phyloP scores from a whole-genome alignment of 306 rosid genomes.

The Adenanthera pavonina region DNA sequence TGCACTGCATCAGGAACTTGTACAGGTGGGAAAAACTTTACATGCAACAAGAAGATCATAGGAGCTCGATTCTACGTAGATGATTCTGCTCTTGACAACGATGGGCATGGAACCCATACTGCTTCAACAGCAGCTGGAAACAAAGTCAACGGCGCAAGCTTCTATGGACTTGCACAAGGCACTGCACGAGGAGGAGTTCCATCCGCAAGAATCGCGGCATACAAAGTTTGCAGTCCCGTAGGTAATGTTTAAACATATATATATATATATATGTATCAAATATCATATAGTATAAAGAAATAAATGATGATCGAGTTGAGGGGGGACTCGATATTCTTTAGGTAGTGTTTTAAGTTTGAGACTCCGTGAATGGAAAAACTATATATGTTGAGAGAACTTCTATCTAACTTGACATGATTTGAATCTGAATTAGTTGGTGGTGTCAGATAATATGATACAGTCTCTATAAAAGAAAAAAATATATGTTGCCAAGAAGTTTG shows the following conservation, averaged over 20 bases:
- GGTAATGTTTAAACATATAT: neutral
- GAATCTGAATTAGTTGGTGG: too few relatives aligned
- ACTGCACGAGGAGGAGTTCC: constrained; percentile 32
- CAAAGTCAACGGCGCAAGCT: neutral
- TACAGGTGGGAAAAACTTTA: constrained; percentile 38
- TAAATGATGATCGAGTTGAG: too few relatives aligned
- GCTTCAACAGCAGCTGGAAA: constrained; percentile 36
- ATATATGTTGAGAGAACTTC: too few relatives aligned
- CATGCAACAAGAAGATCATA: constrained; percentile 40
- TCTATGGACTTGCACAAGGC: constrained; percentile 31
- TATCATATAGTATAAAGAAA: too few relatives aligned
- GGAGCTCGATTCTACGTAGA: constrained; percentile 13
- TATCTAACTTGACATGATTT: too few relatives aligned
- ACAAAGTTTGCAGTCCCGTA: neutral
- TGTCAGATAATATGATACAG: too few relatives aligned
- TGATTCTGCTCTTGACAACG: neutral
- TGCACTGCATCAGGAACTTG: constrained; percentile 6
- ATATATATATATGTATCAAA: too few relatives aligned
- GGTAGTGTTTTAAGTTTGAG: too few relatives aligned
- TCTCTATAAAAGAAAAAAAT: too few relatives aligned
- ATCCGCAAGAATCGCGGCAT: constrained; percentile 36
- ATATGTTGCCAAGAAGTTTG: too few relatives aligned
- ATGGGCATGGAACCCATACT: constrained; percentile 33
- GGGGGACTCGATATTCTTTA: too few relatives aligned
- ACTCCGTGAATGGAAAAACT: too few relatives aligned